Percentiles rank a stretch among this genome's conserved stretches.
phyloP scores from a whole-genome alignment of 345 rosid species.

The Physaria fendleri region DNA sequence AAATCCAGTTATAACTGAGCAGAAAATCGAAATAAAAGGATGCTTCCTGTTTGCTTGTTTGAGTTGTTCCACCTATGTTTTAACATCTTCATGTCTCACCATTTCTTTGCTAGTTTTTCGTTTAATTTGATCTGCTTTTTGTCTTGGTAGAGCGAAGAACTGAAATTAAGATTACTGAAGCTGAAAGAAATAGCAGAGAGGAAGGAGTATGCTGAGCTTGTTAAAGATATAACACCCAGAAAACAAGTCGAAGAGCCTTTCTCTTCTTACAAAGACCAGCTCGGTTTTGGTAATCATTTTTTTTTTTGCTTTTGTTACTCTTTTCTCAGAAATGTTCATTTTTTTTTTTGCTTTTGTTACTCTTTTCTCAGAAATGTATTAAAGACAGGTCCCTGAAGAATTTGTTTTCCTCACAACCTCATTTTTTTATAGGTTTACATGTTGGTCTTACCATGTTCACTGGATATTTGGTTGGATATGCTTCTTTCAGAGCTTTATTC shows the following conservation, averaged over 20 bases:
- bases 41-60: neutral
- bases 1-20: neutral
- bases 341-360: neutral
- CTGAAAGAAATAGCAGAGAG: conserved; percentile 74
- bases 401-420: neutral
- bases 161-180: conserved; percentile 58
- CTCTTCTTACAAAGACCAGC: conserved; percentile 93
- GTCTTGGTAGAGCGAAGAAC: conserved; percentile 55
- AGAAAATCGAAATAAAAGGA: neutral
- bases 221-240: conserved; percentile 73
- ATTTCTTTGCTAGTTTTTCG: neutral
- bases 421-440: conserved; percentile 55
- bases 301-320: neutral
- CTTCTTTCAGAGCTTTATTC: conserved; percentile 80
- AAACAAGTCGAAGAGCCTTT: conserved; percentile 62
- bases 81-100: neutral
- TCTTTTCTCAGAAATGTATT: neutral
- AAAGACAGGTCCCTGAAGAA: neutral
- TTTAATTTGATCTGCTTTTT: neutral
- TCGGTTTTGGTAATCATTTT: conserved; percentile 66
- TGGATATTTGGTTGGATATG: conserved; percentile 83
- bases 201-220: conserved; percentile 75
- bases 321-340: too few species aligned
- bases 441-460: conserved; percentile 87
- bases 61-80: neutral